Conservation (phyloP, 2,329 filamentous ascomycete genomes). For the Pleurostoma richardsiae region DNA sequence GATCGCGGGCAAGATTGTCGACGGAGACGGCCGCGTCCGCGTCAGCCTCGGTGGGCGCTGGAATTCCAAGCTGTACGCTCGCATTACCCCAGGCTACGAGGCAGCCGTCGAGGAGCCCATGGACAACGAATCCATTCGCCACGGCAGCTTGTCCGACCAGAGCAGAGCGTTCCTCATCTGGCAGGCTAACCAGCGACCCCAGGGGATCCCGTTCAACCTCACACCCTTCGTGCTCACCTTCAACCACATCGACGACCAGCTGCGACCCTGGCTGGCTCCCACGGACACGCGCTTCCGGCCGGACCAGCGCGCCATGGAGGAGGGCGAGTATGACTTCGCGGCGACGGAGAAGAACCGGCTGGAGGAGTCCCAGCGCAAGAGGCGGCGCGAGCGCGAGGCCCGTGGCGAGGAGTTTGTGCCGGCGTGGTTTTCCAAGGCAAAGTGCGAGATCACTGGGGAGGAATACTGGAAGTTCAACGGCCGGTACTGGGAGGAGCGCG, state of each 20-base stretch:
- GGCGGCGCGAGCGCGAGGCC: constrained; percentile 67
- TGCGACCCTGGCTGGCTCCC: constrained; percentile 73
- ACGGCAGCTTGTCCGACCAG: constrained; percentile 55
- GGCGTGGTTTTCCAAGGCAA: constrained; percentile 75
- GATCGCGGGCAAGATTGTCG: constrained; percentile 79
- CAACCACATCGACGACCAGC: constrained; percentile 84
- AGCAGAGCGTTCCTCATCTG: constrained; percentile 84
- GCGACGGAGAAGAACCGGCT: constrained; percentile 91
- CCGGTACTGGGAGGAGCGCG: constrained; percentile 77
- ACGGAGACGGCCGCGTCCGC: constrained; percentile 70
- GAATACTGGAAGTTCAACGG: constrained; percentile 86
- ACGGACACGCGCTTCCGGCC: constrained; percentile 91
- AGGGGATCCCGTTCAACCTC: constrained; percentile 90
- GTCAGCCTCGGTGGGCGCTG: constrained; percentile 91
- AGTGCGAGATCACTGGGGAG: constrained; percentile 77
- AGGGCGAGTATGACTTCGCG: constrained; percentile 92
- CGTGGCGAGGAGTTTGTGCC: constrained; percentile 77
- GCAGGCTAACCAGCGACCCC: constrained; percentile 78
- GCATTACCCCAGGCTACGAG: constrained; percentile 87
- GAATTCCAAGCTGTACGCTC: constrained; percentile 96
- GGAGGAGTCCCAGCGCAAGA: constrained; percentile 83
- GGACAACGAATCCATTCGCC: constrained; percentile 31
- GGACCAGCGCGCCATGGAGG: constrained; percentile 97
- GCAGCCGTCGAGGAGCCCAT: constrained; percentile 59
- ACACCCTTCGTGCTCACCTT: constrained; percentile 91